A percentile compares a stretch with the other conserved stretches of the same genome.
These are phyloP conservation scores for Calonectria crousiana DNA, from an alignment of 2,329 filamentous ascomycete genomes.

Conservation along the genomic window DNA sequence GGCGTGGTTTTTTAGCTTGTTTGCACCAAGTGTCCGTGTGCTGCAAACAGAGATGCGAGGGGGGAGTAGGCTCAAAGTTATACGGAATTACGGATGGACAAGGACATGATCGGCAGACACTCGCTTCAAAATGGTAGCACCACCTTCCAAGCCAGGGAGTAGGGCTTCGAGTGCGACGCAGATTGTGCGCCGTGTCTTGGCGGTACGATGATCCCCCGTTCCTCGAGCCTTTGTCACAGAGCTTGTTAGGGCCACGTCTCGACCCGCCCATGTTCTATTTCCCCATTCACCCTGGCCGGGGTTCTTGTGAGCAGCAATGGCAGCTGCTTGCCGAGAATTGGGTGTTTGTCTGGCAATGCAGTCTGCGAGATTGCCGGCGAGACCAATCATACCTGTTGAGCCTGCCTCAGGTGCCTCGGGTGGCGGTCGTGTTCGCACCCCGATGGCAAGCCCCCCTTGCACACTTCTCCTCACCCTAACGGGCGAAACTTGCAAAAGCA, in stretches of 20 bases:
- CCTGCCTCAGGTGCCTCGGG: conserved; percentile 38
- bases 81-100: conserved; percentile 5
- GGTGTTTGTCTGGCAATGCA: background rate
- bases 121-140: conserved; percentile 28
- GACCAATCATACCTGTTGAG: conserved; percentile 35
- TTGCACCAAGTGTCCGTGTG: background rate
- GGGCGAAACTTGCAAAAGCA: conserved; percentile 3
- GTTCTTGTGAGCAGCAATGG: background rate
- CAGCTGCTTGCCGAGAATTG: background rate
- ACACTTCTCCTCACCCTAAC: conserved; percentile 6
- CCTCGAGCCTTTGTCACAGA: background rate
- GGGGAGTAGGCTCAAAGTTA: conserved; percentile 13
- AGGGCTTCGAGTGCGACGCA: conserved; percentile 7
- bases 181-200: background rate
- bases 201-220: conserved; percentile 13
- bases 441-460: background rate
- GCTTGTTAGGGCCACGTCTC: conserved; percentile 6
- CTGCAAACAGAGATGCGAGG: conserved; percentile 14
- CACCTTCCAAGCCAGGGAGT: conserved; percentile 18
- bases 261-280: conserved; percentile 10
- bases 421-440: conserved; percentile 33
- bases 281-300: background rate
- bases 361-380: conserved; percentile 18
- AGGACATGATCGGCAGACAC: conserved; percentile 22
- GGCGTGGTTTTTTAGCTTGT: background rate